These are phyloP conservation scores for Cyclotella cryptica DNA, from an alignment of 108 stramenopile genomes.

Conservation along the genomic window DNA sequence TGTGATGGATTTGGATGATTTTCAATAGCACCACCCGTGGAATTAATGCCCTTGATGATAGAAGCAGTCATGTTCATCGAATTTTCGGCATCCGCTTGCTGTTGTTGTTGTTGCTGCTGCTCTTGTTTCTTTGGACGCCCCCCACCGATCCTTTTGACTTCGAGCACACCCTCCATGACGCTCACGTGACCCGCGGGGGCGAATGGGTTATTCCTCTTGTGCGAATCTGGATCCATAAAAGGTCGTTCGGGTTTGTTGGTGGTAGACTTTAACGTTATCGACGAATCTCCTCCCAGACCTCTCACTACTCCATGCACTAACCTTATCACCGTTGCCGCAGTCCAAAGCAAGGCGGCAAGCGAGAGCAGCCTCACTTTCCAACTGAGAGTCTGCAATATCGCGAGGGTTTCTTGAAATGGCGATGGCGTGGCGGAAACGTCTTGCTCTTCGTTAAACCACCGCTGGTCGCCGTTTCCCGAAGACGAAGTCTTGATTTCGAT, in stretches of 20 bases:
- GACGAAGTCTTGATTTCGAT: slow-evolving; percentile 7
- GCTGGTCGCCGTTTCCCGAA: background rate
- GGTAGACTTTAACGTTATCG: background rate
- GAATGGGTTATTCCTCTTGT: slow-evolving; percentile 18
- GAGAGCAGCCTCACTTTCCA: slow-evolving; percentile 2
- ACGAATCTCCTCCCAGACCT: background rate
- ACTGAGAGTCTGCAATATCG: slow-evolving; percentile 1
- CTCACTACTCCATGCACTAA: background rate
- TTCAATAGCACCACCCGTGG: too few relatives aligned
- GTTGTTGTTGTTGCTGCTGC: slow-evolving; percentile 10
- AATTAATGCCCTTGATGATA: too few relatives aligned
- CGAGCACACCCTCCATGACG: slow-evolving; percentile 22
- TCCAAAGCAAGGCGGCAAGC: background rate
- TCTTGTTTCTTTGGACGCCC: background rate
- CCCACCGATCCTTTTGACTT: slow-evolving; percentile 15
- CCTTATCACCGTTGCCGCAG: background rate
- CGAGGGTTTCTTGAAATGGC: slow-evolving; percentile 2
- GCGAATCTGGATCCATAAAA: slow-evolving; percentile 15
- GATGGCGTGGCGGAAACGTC: background rate
- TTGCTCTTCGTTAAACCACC: slow-evolving; percentile 16
- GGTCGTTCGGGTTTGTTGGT: background rate
- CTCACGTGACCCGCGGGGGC: slow-evolving; percentile 15
- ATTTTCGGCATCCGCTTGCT: background rate
- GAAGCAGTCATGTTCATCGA: background rate
- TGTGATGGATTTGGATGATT: too few relatives aligned